Base-by-base conservation (phyloP, 371 early-diverging fungal species). In the Rhizopus arrhizus region DNA sequence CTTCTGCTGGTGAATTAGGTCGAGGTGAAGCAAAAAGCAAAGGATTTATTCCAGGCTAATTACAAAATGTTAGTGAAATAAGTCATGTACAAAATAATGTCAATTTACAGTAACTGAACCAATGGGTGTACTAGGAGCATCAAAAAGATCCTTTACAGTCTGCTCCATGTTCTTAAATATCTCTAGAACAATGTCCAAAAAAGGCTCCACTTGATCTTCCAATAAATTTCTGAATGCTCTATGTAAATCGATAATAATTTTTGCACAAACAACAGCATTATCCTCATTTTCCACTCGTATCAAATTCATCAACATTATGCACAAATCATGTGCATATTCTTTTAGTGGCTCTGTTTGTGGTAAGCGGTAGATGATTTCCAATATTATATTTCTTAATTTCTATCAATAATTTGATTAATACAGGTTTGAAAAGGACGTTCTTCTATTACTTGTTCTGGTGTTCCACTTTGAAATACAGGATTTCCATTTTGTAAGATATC, bases 251-350 rank as follows among this genome's bases (percentile, higher is more conserved):
- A 93, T 92, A 58, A 98, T 89, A 38, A 96, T 91, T 69, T 96
- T 95, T 22, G 98, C 82, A 64, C 92, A 88, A 3, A 95, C 82
- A 28, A 93, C 90, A 2, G 92, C 98, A 66, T 97, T 98, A 29
- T 98, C 99, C 77, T 99, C 99, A 64, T 98, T 97, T 66, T 99
- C 99, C 11, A 83, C 83, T 61, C 84, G 80, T 34, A 99, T 81
- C 3, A 95, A 80, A 29, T 86, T 70, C 82, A 98, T 85, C 48
- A 96, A 70, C 7, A 89, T 77, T 52, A 74, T 77, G 47, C 84
- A 72, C 53, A 89, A 53, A 12, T 87, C 85, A 16, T 77, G 68
- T 0, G 84, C 87, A 50, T 88, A 87, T 43, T 78, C 73, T 57
- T 82, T 81, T 38, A 93, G 81, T 10, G 89, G 76, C 46, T 93